Conservation (phyloP, 1,284 basidiomycete species). For the Filobasidium uniguttulatum region DNA sequence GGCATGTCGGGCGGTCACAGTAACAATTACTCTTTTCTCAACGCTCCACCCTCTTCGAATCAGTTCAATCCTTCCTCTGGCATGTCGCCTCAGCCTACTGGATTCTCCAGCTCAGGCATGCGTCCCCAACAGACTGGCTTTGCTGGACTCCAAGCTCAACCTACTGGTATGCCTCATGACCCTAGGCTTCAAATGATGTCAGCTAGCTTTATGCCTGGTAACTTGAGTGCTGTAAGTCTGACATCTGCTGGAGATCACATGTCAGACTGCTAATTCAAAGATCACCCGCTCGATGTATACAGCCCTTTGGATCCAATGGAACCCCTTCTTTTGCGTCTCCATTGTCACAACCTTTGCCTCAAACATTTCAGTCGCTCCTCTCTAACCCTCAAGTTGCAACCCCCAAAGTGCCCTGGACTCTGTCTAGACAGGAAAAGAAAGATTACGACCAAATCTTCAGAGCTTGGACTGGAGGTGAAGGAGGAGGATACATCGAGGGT, state of each 20-base stretch:
- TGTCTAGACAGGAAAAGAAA: conserved; percentile 82
- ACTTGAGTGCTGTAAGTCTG: conserved; percentile 32
- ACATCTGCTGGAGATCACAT: neutral
- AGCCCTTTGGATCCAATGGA: conserved; percentile 29
- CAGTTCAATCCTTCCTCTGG: neutral
- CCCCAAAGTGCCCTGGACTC: conserved; percentile 74
- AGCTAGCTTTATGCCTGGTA: conserved; percentile 60
- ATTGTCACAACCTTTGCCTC: conserved; percentile 41
- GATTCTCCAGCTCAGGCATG: conserved; percentile 18
- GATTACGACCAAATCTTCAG: conserved; percentile 94
- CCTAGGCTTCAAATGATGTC: conserved; percentile 73
- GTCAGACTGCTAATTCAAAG: neutral
- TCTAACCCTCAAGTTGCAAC: conserved; percentile 53
- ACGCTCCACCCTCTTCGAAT: conserved; percentile 27
- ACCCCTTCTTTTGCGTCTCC: conserved; percentile 47
- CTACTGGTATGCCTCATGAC: conserved; percentile 43
- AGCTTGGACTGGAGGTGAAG: conserved; percentile 69
- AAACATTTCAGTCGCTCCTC: conserved; percentile 41
- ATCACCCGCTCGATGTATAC: neutral
- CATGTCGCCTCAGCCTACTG: conserved; percentile 24
- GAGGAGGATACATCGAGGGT: conserved; percentile 64
- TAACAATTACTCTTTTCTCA: conserved; percentile 32
- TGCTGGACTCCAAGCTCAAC: conserved; percentile 18
- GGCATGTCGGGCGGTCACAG: conserved; percentile 1
- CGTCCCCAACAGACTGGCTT: conserved; percentile 19